phyloP scores from a whole-genome alignment of 2,329 filamentous ascomycete species.

The Colletotrichum sidae region DNA sequence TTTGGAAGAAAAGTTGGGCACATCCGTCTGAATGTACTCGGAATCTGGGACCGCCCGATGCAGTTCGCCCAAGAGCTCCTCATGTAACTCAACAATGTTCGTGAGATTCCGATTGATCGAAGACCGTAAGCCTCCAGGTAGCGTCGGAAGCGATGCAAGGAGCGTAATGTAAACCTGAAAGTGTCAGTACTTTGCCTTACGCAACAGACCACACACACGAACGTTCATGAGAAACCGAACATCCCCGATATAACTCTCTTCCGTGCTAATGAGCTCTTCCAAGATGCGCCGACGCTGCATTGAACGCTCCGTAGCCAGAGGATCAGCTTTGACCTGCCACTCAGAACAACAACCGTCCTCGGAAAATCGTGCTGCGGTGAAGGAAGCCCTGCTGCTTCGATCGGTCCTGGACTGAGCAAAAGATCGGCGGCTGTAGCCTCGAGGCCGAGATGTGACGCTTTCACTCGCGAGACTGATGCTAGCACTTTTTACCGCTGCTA shows the following conservation, averaged over 20 bases:
- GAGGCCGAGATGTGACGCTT: constrained; percentile 74
- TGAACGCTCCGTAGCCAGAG: constrained; percentile 76
- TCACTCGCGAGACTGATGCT: constrained; percentile 81
- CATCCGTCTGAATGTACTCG: constrained; percentile 64
- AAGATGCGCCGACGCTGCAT: constrained; percentile 82
- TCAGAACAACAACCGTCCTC: constrained; percentile 75
- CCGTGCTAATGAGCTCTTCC: constrained; percentile 86
- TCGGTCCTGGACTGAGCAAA: constrained; percentile 69
- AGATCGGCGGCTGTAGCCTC: constrained; percentile 62
- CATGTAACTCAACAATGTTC: constrained; percentile 85
- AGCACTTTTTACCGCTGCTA: constrained; percentile 84
- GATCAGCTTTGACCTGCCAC: constrained; percentile 66
- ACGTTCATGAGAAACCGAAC: constrained; percentile 89
- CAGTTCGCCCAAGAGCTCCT: constrained; percentile 81
- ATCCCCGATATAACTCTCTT: constrained; percentile 90
- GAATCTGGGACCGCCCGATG: constrained; percentile 78
- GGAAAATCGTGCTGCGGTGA: constrained; percentile 69
- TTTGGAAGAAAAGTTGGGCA: constrained; percentile 37
- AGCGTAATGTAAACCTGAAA: constrained; percentile 79
- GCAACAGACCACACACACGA: constrained; percentile 63
- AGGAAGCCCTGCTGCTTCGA: constrained; percentile 71
- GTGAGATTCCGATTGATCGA: constrained; percentile 84
- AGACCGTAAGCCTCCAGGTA: constrained; percentile 72
- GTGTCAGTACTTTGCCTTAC: not conserved
- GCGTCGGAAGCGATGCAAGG: constrained; percentile 75